Conservation (phyloP, 495 filamentous ascomycete species). For the Corynascus novoguineensis region DNA sequence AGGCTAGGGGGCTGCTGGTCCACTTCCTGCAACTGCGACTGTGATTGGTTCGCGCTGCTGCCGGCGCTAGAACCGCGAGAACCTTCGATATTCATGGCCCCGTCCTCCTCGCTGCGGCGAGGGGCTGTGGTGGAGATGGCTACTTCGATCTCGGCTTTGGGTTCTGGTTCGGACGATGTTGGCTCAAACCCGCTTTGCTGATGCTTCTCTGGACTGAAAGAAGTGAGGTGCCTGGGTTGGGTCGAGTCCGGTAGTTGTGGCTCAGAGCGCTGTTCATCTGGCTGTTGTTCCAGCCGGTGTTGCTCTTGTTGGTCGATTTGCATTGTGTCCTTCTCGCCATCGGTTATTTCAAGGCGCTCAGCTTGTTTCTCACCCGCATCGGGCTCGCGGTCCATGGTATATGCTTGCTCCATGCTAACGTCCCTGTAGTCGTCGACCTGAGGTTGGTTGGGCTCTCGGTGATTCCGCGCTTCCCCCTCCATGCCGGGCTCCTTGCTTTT, state of each 20-base stretch:
- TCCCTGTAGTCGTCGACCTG: slow-evolving; percentile 10
- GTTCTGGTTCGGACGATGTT: slow-evolving; percentile 3
- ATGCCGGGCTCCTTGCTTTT: slow-evolving; percentile 28
- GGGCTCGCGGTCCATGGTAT: not conserved
- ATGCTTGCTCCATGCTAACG: slow-evolving; percentile 6
- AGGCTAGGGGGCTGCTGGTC: not conserved
- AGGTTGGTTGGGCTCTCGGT: slow-evolving; percentile 4
- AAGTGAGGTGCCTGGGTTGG: not conserved
- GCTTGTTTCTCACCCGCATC: not conserved
- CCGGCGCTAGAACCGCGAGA: slow-evolving; percentile 1
- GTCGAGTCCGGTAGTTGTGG: not conserved
- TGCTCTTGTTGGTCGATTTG: not conserved
- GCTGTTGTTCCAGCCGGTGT: not conserved
- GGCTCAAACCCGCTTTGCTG: slow-evolving; percentile 1
- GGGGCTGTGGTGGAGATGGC: not conserved
- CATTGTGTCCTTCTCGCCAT: not conserved
- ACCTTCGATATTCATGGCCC: slow-evolving; percentile 21
- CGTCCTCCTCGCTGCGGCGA: not conserved
- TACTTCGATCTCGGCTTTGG: slow-evolving; percentile 18
- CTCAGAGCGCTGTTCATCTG: not conserved
- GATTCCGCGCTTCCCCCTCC: slow-evolving; percentile 13
- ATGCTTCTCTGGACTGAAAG: not conserved
- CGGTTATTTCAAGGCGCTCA: not conserved
- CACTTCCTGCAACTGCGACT: no score
- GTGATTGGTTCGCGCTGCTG: slow-evolving; percentile 6